Percentiles rank a stretch among this genome's conserved stretches.
Evolutionary conservation across 768 basidiomycete species (phyloP).

Genomic region (Boletus rubroflammeus): DNA sequence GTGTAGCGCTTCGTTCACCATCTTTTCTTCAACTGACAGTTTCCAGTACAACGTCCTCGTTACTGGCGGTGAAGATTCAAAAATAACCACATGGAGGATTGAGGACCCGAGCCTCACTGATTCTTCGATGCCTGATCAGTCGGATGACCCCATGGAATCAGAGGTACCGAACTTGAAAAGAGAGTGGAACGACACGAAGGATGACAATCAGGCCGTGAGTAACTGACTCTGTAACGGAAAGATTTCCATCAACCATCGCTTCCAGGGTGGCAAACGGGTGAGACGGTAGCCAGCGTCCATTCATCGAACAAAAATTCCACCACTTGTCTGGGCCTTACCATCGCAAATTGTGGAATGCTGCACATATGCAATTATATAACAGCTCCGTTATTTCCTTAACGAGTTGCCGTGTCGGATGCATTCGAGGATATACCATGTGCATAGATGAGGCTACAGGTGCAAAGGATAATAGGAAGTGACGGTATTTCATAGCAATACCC

Average conservation of each 20-base stretch:
- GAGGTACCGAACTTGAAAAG: slow-evolving; percentile 17
- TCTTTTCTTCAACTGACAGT: not conserved
- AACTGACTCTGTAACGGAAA: not conserved
- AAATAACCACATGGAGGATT: slow-evolving; percentile 41
- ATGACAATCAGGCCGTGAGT: slow-evolving; percentile 18
- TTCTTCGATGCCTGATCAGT: not conserved
- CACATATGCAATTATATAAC: not conserved
- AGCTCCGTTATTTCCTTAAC: not conserved
- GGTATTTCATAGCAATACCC: slow-evolving; percentile 25
- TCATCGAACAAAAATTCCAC: not conserved
- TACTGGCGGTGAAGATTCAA: slow-evolving; percentile 51
- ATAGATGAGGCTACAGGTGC: slow-evolving; percentile 24
- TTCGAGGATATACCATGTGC: slow-evolving; percentile 24
- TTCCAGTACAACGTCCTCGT: slow-evolving; percentile 40
- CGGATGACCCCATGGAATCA: slow-evolving; percentile 12
- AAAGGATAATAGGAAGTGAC: slow-evolving; percentile 18
- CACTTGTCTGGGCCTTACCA: not conserved
- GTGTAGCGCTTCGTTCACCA: slow-evolving; percentile 27
- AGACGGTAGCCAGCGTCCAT: slow-evolving; percentile 4
- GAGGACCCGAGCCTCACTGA: slow-evolving; percentile 2
- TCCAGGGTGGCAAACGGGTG: slow-evolving; percentile 23
- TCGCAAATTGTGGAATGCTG: not conserved
- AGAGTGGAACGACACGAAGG: slow-evolving; percentile 21
- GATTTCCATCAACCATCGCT: not conserved
- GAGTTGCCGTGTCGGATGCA: not conserved